These are phyloP conservation scores for Scedosporium aurantiacum DNA, from an alignment of 2,329 filamentous ascomycete species.

Conservation along the genomic window DNA sequence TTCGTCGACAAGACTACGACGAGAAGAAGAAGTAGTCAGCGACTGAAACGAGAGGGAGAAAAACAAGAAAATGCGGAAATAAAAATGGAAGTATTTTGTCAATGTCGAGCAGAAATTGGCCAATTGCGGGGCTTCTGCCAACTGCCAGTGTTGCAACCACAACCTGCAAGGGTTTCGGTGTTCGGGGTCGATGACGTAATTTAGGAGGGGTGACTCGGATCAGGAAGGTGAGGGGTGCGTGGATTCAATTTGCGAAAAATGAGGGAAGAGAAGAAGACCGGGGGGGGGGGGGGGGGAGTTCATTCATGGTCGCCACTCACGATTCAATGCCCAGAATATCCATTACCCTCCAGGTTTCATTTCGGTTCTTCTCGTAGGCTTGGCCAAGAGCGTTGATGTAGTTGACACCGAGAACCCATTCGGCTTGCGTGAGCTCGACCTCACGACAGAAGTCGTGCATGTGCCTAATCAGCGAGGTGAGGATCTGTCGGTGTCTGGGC, in stretches of 20 bases:
- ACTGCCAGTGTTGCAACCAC: too few relatives aligned
- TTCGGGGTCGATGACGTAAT: background rate
- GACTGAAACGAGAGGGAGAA: background rate
- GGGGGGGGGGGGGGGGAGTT: background rate
- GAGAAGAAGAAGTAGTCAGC: background rate
- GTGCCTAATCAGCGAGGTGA: slow-evolving; percentile 55
- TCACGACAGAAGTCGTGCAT: slow-evolving; percentile 72
- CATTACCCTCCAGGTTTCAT: slow-evolving; percentile 63
- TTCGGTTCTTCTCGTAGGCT: slow-evolving; percentile 54
- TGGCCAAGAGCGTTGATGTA: slow-evolving; percentile 67
- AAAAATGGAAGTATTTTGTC: too few relatives aligned
- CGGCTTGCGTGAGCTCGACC: slow-evolving; percentile 63
- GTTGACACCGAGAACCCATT: slow-evolving; percentile 66
- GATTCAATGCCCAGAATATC: slow-evolving; percentile 67
- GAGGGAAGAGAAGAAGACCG: slow-evolving; percentile 18
- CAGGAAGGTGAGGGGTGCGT: slow-evolving; percentile 7
- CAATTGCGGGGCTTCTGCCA: background rate
- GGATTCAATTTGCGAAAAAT: background rate
- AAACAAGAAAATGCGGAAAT: background rate
- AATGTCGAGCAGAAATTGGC: background rate
- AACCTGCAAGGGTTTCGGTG: too few relatives aligned
- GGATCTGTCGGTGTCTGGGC: slow-evolving; percentile 52
- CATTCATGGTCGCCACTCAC: slow-evolving; percentile 22
- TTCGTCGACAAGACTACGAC: slow-evolving; percentile 48
- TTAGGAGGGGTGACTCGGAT: slow-evolving; percentile 2